These are phyloP conservation scores for Volvox reticuliferus DNA, from an alignment of 139 green algal species.

Conservation along the genomic window DNA sequence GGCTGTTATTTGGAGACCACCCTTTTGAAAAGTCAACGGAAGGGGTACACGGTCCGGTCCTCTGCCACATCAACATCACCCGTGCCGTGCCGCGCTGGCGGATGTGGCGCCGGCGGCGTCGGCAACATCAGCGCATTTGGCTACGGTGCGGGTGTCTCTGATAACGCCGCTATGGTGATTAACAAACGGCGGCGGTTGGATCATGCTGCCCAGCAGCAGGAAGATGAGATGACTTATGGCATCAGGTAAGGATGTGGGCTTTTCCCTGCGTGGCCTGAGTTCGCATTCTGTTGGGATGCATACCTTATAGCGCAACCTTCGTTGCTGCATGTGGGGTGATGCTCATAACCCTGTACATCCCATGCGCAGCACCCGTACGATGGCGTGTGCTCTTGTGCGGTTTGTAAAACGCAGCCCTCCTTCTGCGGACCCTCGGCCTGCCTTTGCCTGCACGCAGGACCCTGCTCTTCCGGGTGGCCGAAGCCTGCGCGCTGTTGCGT, in stretches of 20 bases:
- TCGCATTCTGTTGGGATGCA: too few species aligned
- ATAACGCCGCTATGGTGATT: not conserved
- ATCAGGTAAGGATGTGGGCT: constrained; percentile 56
- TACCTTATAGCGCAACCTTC: too few species aligned
- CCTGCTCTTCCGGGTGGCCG: constrained; percentile 67
- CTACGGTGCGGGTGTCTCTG: not conserved
- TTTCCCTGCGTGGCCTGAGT: too few species aligned
- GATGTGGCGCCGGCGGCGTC: not conserved
- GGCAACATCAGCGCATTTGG: not conserved
- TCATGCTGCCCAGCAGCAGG: constrained; percentile 74
- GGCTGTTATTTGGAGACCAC: constrained; percentile 70
- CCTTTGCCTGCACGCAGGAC: constrained; percentile 36
- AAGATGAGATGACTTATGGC: constrained; percentile 73
- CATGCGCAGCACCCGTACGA: too few species aligned
- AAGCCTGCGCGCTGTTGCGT: constrained; percentile 74
- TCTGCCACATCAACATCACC: constrained; percentile 31
- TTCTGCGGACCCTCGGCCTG: too few species aligned
- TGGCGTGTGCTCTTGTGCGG: too few species aligned
- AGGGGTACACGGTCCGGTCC: constrained; percentile 45
- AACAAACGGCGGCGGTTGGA: constrained; percentile 82
- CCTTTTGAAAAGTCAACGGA: constrained; percentile 46
- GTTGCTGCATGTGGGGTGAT: too few species aligned
- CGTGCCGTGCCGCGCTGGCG: not conserved
- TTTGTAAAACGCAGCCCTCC: too few species aligned
- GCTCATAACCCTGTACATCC: too few species aligned